Percentiles rank a stretch among this genome's conserved stretches.
These are phyloP conservation scores for Cenococcum geophilum DNA, from an alignment of 495 filamentous ascomycete species.

Conservation along the genomic window DNA sequence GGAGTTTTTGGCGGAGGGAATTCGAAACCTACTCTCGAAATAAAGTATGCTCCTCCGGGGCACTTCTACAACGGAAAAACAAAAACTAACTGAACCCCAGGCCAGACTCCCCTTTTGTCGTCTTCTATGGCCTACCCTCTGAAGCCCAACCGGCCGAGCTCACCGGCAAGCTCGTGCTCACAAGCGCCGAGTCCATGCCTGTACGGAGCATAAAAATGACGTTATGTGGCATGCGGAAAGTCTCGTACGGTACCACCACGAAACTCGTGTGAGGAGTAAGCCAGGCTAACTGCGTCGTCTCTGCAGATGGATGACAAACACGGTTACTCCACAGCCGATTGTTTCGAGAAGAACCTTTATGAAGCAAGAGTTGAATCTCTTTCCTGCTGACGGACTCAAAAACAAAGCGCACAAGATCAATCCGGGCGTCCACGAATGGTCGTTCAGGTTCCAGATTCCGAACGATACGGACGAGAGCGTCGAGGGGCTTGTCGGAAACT, in stretches of 20 bases:
- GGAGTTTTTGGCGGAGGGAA: conserved; percentile 23
- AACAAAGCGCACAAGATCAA: conserved; percentile 53
- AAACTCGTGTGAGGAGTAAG: background rate
- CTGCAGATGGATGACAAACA: conserved; percentile 26
- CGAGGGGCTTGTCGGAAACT: conserved; percentile 74
- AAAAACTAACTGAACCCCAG: conserved; percentile 21
- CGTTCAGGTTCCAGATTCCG: conserved; percentile 72
- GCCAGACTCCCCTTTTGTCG: conserved; percentile 36
- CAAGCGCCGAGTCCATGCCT: conserved; percentile 32
- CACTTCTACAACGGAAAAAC: background rate
- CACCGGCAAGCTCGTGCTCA: conserved; percentile 37
- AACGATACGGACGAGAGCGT: conserved; percentile 78
- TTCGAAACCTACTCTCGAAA: conserved; percentile 29
- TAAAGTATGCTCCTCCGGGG: conserved; percentile 20
- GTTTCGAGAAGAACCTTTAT: conserved; percentile 33
- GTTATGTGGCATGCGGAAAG: conserved; percentile 35
- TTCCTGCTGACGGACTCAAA: conserved; percentile 34
- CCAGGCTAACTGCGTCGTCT: conserved; percentile 5
- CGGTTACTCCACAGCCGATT: conserved; percentile 31
- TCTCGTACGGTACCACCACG: conserved; percentile 31
- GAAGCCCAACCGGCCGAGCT: conserved; percentile 34
- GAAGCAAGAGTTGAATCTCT: conserved; percentile 32
- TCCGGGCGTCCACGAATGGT: conserved; percentile 83
- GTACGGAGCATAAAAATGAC: conserved; percentile 35
- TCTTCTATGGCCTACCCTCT: conserved; percentile 37